Conservation (phyloP, 495 filamentous ascomycete genomes). For the Penicillium arizonense region DNA sequence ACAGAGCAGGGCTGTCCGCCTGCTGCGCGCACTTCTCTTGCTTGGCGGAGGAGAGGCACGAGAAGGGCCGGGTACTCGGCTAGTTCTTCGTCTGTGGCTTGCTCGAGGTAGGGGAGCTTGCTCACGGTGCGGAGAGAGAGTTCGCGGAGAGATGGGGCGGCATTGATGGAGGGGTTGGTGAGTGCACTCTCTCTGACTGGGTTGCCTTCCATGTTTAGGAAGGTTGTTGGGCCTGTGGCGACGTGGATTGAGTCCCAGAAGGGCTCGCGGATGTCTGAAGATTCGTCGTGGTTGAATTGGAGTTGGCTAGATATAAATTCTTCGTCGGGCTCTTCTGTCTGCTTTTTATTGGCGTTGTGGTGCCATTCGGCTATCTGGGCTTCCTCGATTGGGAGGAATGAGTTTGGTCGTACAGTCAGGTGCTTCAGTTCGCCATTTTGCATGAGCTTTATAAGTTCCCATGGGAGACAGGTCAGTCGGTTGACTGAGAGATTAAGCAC, state of each 20-base stretch:
- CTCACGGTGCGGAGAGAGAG: constrained; percentile 50
- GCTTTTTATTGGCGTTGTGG: constrained; percentile 3
- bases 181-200: constrained; percentile 12
- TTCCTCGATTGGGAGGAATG: constrained; percentile 39
- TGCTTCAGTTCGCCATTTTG: constrained; percentile 42
- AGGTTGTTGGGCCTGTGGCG: constrained; percentile 41
- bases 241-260: constrained; percentile 42
- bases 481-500: constrained; percentile 73
- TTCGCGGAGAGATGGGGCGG: constrained; percentile 58
- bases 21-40: constrained; percentile 40
- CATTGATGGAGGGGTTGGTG: constrained; percentile 3
- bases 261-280: constrained; percentile 28
- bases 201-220: constrained; percentile 46
- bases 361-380: constrained; percentile 38
- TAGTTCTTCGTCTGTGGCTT: constrained; percentile 38
- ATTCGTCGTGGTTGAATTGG: constrained; percentile 27
- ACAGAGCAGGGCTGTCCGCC: constrained; percentile 60
- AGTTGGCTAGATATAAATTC: constrained; percentile 5
- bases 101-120: constrained; percentile 42
- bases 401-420: constrained; percentile 49
- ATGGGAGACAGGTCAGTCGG: constrained; percentile 64
- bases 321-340: background rate
- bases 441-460: constrained; percentile 64
- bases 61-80: constrained; percentile 42
- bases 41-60: constrained; percentile 36